These are phyloP conservation scores for Colletotrichum coccodes DNA, from an alignment of 2,329 filamentous ascomycete genomes.

Conservation along the genomic window DNA sequence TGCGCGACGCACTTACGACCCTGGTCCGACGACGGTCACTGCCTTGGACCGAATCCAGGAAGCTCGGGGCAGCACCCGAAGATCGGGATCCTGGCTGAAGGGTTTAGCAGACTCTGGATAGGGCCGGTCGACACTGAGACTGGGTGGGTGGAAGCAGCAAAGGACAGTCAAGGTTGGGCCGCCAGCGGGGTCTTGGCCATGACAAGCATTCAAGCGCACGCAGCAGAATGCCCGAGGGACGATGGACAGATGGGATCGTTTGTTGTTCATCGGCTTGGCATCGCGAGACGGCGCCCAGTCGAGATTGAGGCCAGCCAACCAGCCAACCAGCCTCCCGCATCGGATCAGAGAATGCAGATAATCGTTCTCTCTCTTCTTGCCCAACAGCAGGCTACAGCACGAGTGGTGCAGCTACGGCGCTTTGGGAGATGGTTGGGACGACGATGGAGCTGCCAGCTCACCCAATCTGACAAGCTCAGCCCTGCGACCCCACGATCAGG, in stretches of 20 bases:
- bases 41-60: conserved; percentile 20
- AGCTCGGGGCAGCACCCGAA: neutral
- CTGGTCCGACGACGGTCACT: neutral
- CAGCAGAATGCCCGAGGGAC: neutral
- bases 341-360: neutral
- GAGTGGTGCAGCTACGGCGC: neutral
- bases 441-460: conserved; percentile 33
- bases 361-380: neutral
- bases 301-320: conserved; percentile 16
- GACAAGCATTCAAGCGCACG: neutral
- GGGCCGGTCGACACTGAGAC: neutral
- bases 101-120: neutral
- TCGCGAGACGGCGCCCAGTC: conserved; percentile 11
- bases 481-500: conserved; percentile 32
- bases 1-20: neutral
- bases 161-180: conserved; percentile 4
- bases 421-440: conserved; percentile 20
- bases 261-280: conserved; percentile 17
- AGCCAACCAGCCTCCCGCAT: neutral
- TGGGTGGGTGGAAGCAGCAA: neutral
- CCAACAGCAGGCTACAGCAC: conserved; percentile 1
- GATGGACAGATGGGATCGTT: conserved; percentile 7
- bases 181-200: neutral
- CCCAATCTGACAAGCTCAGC: conserved; percentile 35
- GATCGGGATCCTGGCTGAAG: neutral